These are phyloP conservation scores for Lasiodiplodia hormozganensis DNA, from an alignment of 2,329 filamentous ascomycete species.

Conservation along the genomic window DNA sequence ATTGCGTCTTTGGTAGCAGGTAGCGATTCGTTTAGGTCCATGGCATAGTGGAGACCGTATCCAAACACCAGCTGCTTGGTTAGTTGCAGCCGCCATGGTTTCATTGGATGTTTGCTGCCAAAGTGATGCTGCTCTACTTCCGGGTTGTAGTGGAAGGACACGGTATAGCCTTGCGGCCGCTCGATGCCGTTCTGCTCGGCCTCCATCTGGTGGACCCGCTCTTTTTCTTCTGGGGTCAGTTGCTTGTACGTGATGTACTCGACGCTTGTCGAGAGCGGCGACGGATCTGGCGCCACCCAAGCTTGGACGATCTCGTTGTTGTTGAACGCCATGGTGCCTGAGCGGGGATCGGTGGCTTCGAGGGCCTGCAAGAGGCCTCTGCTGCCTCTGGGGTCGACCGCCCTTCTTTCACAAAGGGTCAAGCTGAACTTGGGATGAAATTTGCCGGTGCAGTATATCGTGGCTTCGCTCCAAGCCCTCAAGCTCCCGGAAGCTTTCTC, in stretches of 20 bases:
- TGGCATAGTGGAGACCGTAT: slow-evolving; percentile 94
- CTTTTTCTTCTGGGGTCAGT: slow-evolving; percentile 25
- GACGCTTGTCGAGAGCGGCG: slow-evolving; percentile 24
- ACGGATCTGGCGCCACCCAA: slow-evolving; percentile 21
- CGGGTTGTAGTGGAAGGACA: slow-evolving; percentile 95
- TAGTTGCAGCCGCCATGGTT: slow-evolving; percentile 94
- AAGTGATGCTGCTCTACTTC: slow-evolving; percentile 97
- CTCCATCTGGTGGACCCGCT: slow-evolving; percentile 58
- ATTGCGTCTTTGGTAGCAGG: slow-evolving; percentile 88
- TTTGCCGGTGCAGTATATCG: background rate
- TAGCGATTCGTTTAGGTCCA: slow-evolving; percentile 90
- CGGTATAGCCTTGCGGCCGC: slow-evolving; percentile 82
- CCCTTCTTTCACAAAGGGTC: background rate
- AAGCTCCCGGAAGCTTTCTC: background rate
- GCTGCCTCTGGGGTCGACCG: background rate
- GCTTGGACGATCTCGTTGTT: slow-evolving; percentile 29
- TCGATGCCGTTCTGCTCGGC: slow-evolving; percentile 72
- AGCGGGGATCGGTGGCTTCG: background rate
- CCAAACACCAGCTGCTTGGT: slow-evolving; percentile 94
- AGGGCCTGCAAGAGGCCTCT: background rate
- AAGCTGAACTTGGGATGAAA: background rate
- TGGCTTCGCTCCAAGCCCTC: background rate
- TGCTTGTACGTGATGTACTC: slow-evolving; percentile 25
- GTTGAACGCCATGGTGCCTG: slow-evolving; percentile 24
- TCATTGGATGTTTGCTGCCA: slow-evolving; percentile 97